Percentiles rank a stretch among this genome's conserved stretches.
phyloP scores from a whole-genome alignment of 148 eudicot species.

The Hydrangea macrophylla region DNA sequence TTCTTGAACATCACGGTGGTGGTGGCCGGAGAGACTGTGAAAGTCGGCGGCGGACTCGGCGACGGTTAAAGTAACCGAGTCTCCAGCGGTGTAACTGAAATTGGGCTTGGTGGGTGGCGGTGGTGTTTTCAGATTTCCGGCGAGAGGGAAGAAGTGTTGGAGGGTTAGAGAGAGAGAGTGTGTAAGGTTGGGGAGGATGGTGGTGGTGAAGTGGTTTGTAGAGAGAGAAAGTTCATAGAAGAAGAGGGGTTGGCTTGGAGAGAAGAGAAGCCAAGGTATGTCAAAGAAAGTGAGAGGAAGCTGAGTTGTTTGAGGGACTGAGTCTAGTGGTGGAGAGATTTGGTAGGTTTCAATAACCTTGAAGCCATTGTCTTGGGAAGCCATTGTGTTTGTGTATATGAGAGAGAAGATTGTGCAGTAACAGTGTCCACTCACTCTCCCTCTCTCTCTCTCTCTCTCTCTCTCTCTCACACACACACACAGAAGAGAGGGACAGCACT shows the following conservation, averaged over 20 bases:
- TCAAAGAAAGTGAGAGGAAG: constrained; percentile 49
- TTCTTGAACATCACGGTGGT: constrained; percentile 14
- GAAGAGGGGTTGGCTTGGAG: constrained; percentile 47
- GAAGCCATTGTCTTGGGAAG: too few relatives aligned
- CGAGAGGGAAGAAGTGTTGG: constrained; percentile 38
- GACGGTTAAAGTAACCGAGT: constrained; percentile 31
- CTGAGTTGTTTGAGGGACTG: constrained; percentile 12
- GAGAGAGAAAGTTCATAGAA: constrained; percentile 36
- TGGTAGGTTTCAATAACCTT: constrained; percentile 21
- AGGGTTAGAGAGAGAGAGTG: constrained; percentile 45
- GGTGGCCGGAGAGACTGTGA: constrained; percentile 24
- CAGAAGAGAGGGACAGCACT: too few relatives aligned
- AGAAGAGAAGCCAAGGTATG: constrained; percentile 47
- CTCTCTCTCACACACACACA: too few relatives aligned
- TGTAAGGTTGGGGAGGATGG: constrained; percentile 37
- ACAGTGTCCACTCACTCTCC: too few relatives aligned
- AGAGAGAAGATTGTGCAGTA: too few relatives aligned
- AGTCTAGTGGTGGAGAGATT: constrained; percentile 28
- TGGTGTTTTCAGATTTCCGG: constrained; percentile 25
- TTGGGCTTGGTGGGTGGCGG: constrained; percentile 6
- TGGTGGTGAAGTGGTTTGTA: constrained; percentile 21
- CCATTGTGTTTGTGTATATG: too few relatives aligned
- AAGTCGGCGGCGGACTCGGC: constrained; percentile 31
- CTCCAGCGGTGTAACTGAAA: constrained; percentile 21
- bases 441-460: too few relatives aligned